Evolutionary conservation across 257 asterid species (phyloP).

Genomic region (Solanum phureja): DNA sequence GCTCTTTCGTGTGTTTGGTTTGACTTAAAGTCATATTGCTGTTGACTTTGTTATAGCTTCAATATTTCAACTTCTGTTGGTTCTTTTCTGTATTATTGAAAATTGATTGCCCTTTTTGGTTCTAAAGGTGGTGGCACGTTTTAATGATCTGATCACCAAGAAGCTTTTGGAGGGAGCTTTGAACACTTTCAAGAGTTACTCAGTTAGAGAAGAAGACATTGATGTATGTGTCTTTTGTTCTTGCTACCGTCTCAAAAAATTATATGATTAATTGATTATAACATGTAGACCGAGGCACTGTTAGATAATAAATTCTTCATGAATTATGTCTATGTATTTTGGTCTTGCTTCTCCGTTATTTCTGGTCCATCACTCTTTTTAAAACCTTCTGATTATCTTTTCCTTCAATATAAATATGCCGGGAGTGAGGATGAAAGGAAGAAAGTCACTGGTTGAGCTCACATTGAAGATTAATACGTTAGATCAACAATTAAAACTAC

Average conservation of each 20-base stretch:
- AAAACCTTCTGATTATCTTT: not conserved
- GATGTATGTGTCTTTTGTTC: conserved; percentile 73
- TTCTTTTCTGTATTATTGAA: not conserved
- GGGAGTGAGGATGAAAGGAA: not conserved
- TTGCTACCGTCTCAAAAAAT: not conserved
- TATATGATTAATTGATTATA: not conserved
- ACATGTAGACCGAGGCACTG: not conserved
- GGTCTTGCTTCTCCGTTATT: not conserved
- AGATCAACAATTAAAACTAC: not conserved
- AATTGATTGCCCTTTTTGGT: conserved; percentile 2
- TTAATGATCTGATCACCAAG: conserved; percentile 85
- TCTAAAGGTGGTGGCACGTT: conserved; percentile 86
- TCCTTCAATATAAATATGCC: not conserved
- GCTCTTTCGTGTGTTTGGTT: not conserved
- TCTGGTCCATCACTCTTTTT: not conserved
- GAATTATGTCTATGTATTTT: not conserved
- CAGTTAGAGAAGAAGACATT: conserved; percentile 74
- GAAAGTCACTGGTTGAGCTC: not conserved
- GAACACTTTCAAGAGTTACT: conserved; percentile 74
- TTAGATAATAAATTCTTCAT: not conserved
- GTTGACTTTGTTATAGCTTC: not conserved
- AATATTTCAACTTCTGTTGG: not conserved
- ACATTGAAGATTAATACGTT: not conserved
- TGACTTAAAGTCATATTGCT: not conserved
- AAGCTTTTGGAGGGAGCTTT: conserved; percentile 87